These are phyloP conservation scores for Saccharomyces kudriavzevii DNA, from an alignment of 805 yeast species.

Conservation along the genomic window DNA sequence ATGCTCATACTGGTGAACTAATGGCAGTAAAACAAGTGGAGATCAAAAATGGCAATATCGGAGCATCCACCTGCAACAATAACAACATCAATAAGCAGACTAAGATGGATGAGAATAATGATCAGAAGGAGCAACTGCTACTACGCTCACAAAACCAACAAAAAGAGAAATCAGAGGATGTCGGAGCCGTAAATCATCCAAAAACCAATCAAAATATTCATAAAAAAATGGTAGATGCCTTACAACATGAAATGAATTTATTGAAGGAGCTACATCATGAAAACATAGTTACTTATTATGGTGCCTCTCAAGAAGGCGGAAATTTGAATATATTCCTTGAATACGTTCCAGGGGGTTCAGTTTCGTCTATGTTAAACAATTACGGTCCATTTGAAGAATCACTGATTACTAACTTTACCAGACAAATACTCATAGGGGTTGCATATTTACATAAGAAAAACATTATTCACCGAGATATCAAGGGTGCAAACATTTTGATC, in stretches of 20 bases:
- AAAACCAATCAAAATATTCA: slow-evolving; percentile 29
- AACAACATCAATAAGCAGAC: slow-evolving; percentile 9
- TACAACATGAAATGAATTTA: slow-evolving; percentile 73
- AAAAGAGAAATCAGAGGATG: slow-evolving; percentile 13
- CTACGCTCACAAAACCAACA: slow-evolving; percentile 10
- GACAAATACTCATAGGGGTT: slow-evolving; percentile 70
- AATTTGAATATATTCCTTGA: slow-evolving; percentile 71
- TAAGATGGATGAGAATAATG: slow-evolving; percentile 26
- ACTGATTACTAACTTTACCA: slow-evolving; percentile 57
- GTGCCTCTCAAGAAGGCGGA: slow-evolving; percentile 69
- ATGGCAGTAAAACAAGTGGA: slow-evolving; percentile 97
- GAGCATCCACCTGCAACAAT: slow-evolving; percentile 15
- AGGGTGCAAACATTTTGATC: slow-evolving; percentile 79
- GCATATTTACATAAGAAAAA: slow-evolving; percentile 65
- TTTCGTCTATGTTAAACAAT: slow-evolving; percentile 59
- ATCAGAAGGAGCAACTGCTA: slow-evolving; percentile 9
- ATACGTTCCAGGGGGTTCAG: slow-evolving; percentile 68
- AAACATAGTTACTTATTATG: slow-evolving; percentile 86
- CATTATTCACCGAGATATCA: slow-evolving; percentile 79
- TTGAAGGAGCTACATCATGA: slow-evolving; percentile 78
- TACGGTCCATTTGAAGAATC: slow-evolving; percentile 81
- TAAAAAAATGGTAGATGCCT: slow-evolving; percentile 62
- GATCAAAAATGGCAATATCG: slow-evolving; percentile 40
- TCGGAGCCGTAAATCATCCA: slow-evolving; percentile 8
- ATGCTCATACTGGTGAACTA: slow-evolving; percentile 84